Evolutionary conservation across 73 alveolate species (phyloP).

Genomic region (Paraurostyla sp.): DNA sequence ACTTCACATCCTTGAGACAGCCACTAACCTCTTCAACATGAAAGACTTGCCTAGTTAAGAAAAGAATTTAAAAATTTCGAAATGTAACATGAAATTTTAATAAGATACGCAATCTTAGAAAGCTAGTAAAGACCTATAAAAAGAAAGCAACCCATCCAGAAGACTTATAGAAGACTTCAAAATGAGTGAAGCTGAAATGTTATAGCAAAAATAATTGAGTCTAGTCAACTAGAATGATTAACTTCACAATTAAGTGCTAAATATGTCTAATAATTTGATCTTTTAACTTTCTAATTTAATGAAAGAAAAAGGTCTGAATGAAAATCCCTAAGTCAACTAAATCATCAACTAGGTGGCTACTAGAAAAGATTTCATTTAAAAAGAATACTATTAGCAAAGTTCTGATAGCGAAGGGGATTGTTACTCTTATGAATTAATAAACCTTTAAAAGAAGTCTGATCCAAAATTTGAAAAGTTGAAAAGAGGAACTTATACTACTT

Average conservation of each 20-base stretch:
- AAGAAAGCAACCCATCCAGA: not conserved
- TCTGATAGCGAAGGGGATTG: slow-evolving; percentile 1
- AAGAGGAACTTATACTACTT: not conserved
- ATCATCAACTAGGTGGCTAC: not conserved
- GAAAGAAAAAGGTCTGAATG: not conserved
- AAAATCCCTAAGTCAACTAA: not conserved
- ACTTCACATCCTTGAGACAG: not conserved
- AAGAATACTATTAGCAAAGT: not conserved
- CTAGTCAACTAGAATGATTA: not conserved
- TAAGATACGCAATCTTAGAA: not conserved
- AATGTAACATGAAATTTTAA: no score
- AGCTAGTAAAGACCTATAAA: no score
- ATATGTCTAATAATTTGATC: not conserved
- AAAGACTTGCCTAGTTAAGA: not conserved
- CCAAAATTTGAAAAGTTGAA: not conserved
- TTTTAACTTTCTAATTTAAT: not conserved
- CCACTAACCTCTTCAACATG: not conserved
- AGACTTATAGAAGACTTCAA: not conserved
- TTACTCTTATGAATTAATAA: not conserved
- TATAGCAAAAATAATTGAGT: not conserved
- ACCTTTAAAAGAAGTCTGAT: not conserved
- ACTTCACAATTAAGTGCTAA: not conserved
- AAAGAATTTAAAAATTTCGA: not conserved
- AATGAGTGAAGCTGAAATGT: not conserved
- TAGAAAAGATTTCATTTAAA: not conserved